phyloP scores from a whole-genome alignment of 1,139 yeast species.

The Pneumocystis wakefieldiae region DNA sequence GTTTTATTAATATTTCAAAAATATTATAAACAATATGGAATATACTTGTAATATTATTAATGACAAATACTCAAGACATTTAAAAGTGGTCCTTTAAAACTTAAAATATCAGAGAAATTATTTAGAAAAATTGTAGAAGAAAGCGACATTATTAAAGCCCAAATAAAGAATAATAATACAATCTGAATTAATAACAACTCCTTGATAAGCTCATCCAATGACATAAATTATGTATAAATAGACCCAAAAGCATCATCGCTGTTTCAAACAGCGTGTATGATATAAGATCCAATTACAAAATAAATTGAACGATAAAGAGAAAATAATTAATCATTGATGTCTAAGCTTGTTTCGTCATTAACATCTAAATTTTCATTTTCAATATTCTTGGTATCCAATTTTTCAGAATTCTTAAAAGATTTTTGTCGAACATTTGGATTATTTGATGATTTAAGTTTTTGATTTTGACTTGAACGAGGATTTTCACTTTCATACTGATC shows the following conservation, averaged over 20 bases:
- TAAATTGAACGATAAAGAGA: not conserved
- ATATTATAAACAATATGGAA: too few species aligned
- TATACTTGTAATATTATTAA: too few species aligned
- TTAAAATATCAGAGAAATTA: not conserved
- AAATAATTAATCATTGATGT: not conserved
- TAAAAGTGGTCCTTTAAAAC: not conserved
- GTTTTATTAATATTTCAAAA: too few species aligned
- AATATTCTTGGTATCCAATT: not conserved
- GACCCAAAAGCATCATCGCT: too few species aligned
- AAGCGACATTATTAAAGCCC: not conserved
- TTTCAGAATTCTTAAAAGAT: not conserved
- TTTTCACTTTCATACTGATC: slow-evolving; percentile 33
- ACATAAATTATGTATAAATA: too few species aligned
- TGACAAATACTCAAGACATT: not conserved
- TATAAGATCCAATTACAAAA: not conserved
- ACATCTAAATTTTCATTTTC: not conserved
- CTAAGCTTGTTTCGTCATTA: not conserved
- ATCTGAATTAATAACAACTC: not conserved
- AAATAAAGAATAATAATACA: not conserved
- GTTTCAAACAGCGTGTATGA: too few species aligned
- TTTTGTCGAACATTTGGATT: not conserved
- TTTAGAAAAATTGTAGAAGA: not conserved
- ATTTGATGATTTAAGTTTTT: not conserved
- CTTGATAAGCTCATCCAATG: not conserved
- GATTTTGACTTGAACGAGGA: not conserved